phyloP scores from a whole-genome alignment of 176 grass and related monocot genomes.

The Poa pratensis region DNA sequence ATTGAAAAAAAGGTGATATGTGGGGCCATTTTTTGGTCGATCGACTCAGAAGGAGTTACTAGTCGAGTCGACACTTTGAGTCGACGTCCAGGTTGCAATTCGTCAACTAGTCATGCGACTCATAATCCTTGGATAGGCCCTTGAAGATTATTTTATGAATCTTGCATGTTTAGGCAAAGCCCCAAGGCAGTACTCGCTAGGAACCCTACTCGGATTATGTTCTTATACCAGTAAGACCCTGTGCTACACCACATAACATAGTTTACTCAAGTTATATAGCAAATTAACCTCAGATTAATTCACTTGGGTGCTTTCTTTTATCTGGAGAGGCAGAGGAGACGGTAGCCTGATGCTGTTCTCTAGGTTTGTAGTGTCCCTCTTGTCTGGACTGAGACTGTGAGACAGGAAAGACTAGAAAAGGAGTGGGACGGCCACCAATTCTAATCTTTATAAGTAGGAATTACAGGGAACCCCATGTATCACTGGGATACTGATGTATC shows the following conservation, averaged over 20 bases:
- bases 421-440: not conserved
- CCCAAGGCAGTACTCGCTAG: not conserved
- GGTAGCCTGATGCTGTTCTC: not conserved
- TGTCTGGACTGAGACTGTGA: not conserved
- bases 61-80: too few species aligned
- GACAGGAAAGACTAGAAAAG: not conserved
- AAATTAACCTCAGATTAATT: not conserved
- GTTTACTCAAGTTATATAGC: not conserved
- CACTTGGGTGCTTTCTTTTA: not conserved
- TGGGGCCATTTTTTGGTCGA: too few species aligned
- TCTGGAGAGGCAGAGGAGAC: not conserved
- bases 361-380: not conserved
- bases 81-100: too few species aligned
- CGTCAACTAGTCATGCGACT: too few species aligned
- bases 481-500: not conserved
- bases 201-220: not conserved
- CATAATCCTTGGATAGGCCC: not conserved
- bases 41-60: too few species aligned
- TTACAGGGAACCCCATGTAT: not conserved
- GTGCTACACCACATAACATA: not conserved
- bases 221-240: not conserved
- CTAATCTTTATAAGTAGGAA: not conserved
- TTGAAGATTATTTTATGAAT: constrained; percentile 15
- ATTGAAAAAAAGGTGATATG: too few species aligned
- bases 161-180: constrained; percentile 2